Base-by-base conservation (phyloP, 345 rosid species). In the Zanthoxylum bungeanum region DNA sequence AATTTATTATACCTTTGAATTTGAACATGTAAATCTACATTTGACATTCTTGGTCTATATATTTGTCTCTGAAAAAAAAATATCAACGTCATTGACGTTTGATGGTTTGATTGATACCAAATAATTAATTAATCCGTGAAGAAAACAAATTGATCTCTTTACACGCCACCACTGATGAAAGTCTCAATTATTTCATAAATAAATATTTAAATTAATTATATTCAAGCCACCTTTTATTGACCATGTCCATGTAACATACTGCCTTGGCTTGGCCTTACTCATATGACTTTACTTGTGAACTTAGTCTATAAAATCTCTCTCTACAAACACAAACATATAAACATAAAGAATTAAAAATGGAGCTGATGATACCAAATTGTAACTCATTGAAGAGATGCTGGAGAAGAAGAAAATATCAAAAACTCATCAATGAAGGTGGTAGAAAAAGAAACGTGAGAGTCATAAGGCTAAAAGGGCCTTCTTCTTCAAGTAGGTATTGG, bases 391-490 rank as follows among this genome's bases (percentile, higher is more conserved):
- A 60, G 66, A 77, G 80, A 65, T 73, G 64, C 73, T 70, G 76
- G 82, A 70, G 79, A 71, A 79, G 85, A 69, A 77, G 68, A 34
- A 21, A 68, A 22, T 81, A 84, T 68, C 77, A 73, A 49, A 70
- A 73, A 24, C 69, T 81, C 2, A 55, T 70, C 44, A 57, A 70
- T 0, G 58, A 47, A 17, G 52, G 51, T 34, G 39, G 58, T 12
- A 80, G 62, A 49, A 76, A 65, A 17, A 81, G 49, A 66, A 79
- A 62, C 2, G 39, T 77, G 17, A 78, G 68, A 60, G 33, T 75
- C 8, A 24, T 63, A 11, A 75, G 79, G 64, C 24, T 81, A 3
- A 21, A 10, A 8, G 72, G 82, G 27, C 73, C 61, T 3, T 33
- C 63, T 3, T 33, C 63, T 8, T 64, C 72, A 1, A 72, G 83